Evolutionary conservation across 257 asterid species (phyloP).

Genomic region (Scutellaria galericulata): DNA sequence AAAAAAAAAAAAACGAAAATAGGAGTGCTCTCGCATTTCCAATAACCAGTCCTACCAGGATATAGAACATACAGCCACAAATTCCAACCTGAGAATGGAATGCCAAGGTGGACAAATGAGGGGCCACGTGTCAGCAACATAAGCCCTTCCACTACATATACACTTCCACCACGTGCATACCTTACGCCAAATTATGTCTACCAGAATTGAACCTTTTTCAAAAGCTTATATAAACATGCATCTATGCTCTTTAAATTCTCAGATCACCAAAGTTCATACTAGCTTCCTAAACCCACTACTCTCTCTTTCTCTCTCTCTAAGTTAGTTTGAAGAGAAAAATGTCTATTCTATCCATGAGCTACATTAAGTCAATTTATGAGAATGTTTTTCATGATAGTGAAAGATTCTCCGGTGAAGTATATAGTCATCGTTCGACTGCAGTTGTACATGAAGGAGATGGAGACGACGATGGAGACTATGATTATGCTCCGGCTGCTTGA

Average conservation of each 20-base stretch:
- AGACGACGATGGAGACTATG: conserved; percentile 39
- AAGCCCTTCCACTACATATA: background rate
- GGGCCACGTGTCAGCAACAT: conserved; percentile 11
- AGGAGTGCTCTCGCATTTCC: too few relatives aligned
- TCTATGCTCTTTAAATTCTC: background rate
- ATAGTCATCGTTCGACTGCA: background rate
- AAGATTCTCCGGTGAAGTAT: background rate
- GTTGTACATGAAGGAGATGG: conserved; percentile 32
- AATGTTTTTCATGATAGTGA: background rate
- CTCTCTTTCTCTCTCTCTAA: background rate
- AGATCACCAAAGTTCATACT: background rate
- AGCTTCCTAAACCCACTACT: too few relatives aligned
- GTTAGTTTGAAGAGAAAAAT: background rate
- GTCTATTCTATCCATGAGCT: background rate
- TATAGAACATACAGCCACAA: background rate
- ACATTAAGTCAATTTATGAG: background rate
- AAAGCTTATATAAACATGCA: background rate
- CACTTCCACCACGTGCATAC: conserved; percentile 35
- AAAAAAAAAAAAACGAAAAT: too few relatives aligned
- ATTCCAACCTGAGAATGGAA: conserved; percentile 1
- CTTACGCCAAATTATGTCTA: conserved; percentile 30
- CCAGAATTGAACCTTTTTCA: conserved; percentile 19
- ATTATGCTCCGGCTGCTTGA: conserved; percentile 48
- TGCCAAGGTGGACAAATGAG: conserved; percentile 23
- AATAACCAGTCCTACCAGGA: background rate